Evolutionary conservation across 371 early-diverging fungal species (phyloP).

Genomic region (Entomophthora muscae): DNA sequence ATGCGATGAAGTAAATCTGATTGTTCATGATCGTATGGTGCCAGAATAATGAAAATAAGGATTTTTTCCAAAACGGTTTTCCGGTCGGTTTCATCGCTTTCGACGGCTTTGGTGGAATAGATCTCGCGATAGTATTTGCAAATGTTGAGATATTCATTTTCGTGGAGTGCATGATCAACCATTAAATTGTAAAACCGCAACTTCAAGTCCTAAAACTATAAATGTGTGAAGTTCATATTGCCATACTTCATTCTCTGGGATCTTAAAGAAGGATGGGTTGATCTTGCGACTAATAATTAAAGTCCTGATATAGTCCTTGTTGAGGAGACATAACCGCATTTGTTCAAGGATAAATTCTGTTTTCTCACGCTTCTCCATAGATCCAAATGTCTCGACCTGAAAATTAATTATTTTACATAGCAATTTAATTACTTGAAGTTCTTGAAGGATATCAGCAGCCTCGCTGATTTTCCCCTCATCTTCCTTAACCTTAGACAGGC

Average conservation of each 20-base stretch:
- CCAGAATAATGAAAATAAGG: slow-evolving; percentile 62
- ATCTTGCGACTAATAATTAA: slow-evolving; percentile 92
- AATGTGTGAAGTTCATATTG: not conserved
- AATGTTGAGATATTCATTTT: slow-evolving; percentile 66
- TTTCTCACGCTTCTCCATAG: slow-evolving; percentile 95
- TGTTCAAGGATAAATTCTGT: slow-evolving; percentile 96
- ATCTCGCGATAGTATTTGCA: slow-evolving; percentile 84
- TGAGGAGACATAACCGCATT: slow-evolving; percentile 85
- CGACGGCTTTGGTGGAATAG: slow-evolving; percentile 63
- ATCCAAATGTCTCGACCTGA: slow-evolving; percentile 93
- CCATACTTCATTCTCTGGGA: slow-evolving; percentile 54
- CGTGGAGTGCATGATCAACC: slow-evolving; percentile 86
- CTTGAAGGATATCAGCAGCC: slow-evolving; percentile 91
- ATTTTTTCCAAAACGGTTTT: slow-evolving; percentile 57
- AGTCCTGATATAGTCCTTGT: slow-evolving; percentile 76
- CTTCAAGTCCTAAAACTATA: slow-evolving; percentile 57
- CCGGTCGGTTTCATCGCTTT: slow-evolving; percentile 66
- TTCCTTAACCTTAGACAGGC: slow-evolving; percentile 71
- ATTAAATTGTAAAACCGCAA: slow-evolving; percentile 86
- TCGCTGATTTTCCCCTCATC: slow-evolving; percentile 74
- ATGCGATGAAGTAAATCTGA: slow-evolving; percentile 77
- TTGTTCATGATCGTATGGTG: slow-evolving; percentile 94
- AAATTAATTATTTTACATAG: not conserved
- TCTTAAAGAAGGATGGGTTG: slow-evolving; percentile 77
- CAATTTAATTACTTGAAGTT: slow-evolving; percentile 46